phyloP scores from a whole-genome alignment of 768 basidiomycete genomes.

The Daedalea quercina region DNA sequence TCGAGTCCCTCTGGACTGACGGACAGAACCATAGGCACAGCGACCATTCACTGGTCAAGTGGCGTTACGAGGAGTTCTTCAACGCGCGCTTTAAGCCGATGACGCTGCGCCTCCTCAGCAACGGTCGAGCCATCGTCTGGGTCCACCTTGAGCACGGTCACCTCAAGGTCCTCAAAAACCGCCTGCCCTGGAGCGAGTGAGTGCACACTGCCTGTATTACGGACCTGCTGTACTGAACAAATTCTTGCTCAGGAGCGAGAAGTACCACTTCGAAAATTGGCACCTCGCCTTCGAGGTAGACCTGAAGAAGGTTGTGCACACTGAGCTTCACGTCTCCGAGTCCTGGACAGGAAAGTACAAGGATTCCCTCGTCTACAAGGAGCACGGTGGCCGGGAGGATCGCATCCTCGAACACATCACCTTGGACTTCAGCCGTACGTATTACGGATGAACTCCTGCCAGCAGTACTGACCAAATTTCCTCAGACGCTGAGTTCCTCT shows the following conservation, averaged over 20 bases:
- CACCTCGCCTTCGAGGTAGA: slow-evolving; percentile 24
- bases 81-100: slow-evolving; percentile 16
- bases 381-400: slow-evolving; percentile 7
- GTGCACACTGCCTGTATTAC: neutral
- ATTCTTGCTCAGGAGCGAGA: slow-evolving; percentile 4
- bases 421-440: slow-evolving; percentile 20
- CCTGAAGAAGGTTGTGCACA: slow-evolving; percentile 15
- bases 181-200: slow-evolving; percentile 11
- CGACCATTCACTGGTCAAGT: slow-evolving; percentile 10
- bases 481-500: slow-evolving; percentile 20
- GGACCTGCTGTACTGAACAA: neutral
- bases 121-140: slow-evolving; percentile 19
- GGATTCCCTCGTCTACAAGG: slow-evolving; percentile 10
- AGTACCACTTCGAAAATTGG: slow-evolving; percentile 19
- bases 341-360: slow-evolving; percentile 10
- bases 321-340: slow-evolving; percentile 9
- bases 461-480: neutral
- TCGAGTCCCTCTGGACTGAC: slow-evolving; percentile 11
- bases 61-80: slow-evolving; percentile 16
- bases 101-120: slow-evolving; percentile 17
- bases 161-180: slow-evolving; percentile 15
- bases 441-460: neutral
- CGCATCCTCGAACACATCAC: slow-evolving; percentile 16
- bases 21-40: slow-evolving; percentile 8
- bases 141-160: slow-evolving; percentile 16